These are phyloP conservation scores for Phaeoacremonium minimum DNA, from an alignment of 2,329 filamentous ascomycete species.

Conservation along the genomic window DNA sequence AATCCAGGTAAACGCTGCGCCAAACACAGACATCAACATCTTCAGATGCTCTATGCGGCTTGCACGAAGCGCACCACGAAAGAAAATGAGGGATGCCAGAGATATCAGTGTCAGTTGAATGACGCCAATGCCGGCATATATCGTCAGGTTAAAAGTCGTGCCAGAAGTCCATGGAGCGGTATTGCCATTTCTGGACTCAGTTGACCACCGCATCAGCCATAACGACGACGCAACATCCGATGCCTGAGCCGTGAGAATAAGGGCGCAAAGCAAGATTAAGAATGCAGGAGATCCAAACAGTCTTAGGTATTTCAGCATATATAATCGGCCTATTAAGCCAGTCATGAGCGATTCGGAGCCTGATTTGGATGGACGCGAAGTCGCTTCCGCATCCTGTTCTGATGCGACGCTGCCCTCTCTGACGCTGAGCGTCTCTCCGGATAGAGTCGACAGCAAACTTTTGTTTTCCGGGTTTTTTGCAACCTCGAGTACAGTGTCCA, in stretches of 20 bases:
- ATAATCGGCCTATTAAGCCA: slow-evolving; percentile 4
- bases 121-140: not conserved
- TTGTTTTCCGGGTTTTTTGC: too few species aligned
- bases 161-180: not conserved
- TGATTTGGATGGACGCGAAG: not conserved
- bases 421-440: not conserved
- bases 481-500: not conserved
- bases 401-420: not conserved
- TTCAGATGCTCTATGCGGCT: slow-evolving; percentile 9
- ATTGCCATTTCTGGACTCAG: not conserved
- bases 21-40: slow-evolving; percentile 7
- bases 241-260: not conserved
- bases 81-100: not conserved
- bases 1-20: slow-evolving; percentile 11
- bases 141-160: not conserved
- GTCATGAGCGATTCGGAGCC: not conserved
- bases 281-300: slow-evolving; percentile 8
- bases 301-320: slow-evolving; percentile 5
- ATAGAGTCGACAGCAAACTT: too few species aligned
- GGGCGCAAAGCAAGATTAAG: not conserved
- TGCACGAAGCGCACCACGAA: not conserved
- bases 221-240: not conserved
- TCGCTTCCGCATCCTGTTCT: not conserved
- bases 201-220: not conserved
- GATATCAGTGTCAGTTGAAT: not conserved